A percentile compares a stretch with the other conserved stretches of the same genome.
These are phyloP conservation scores for Actinomortierella ambigua DNA, from an alignment of 371 early-diverging fungal genomes.

Conservation along the genomic window DNA sequence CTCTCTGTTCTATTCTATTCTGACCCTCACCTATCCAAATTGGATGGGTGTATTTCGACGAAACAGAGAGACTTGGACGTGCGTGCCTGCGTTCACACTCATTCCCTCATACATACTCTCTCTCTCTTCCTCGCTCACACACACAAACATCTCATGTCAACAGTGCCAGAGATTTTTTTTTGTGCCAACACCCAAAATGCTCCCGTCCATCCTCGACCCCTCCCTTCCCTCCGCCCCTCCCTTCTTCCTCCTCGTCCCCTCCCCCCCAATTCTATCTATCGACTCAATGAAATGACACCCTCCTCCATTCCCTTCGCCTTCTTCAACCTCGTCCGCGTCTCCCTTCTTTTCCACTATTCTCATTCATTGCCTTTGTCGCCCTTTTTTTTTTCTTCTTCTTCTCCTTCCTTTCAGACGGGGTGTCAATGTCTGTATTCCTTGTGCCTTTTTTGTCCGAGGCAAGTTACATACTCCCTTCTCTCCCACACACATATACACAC, in stretches of 20 bases:
- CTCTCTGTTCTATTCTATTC: too few species aligned
- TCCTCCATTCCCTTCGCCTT: background rate
- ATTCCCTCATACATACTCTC: too few species aligned
- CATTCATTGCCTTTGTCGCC: too few species aligned
- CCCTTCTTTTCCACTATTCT: background rate
- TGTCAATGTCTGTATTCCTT: background rate
- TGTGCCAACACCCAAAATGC: background rate
- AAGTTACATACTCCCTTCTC: background rate
- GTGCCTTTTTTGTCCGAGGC: background rate
- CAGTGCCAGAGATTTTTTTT: too few species aligned
- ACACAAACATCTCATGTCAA: too few species aligned
- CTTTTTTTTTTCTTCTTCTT: background rate
- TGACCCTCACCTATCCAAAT: too few species aligned
- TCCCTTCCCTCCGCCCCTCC: conserved; percentile 1
- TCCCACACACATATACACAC: background rate
- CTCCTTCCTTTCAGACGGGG: background rate
- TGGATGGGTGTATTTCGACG: too few species aligned
- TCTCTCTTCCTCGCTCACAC: too few species aligned
- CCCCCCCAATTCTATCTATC: conserved; percentile 3
- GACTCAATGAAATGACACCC: background rate
- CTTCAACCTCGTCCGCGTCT: background rate
- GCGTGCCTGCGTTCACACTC: too few species aligned
- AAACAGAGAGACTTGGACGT: too few species aligned
- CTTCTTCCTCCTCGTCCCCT: conserved; percentile 1
- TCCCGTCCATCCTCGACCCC: background rate